Evolutionary conservation across 106 monocot species (phyloP).

Genomic region (Acanthochlamys bracteata): DNA sequence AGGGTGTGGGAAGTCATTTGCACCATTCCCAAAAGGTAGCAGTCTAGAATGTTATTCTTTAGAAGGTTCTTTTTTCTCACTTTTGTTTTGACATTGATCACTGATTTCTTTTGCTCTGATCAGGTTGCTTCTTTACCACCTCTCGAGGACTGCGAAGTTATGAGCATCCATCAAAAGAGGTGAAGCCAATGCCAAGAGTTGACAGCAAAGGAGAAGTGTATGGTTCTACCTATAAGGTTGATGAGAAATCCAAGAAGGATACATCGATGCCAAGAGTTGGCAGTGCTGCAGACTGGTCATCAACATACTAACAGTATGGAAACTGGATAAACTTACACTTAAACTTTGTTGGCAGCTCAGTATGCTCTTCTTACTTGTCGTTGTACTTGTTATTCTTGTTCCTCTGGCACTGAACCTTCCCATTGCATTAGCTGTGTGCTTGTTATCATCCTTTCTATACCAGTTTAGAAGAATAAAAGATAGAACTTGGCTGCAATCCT

Average conservation of each 20-base stretch:
- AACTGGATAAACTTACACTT: not conserved
- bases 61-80: not conserved
- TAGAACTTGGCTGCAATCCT: too few relatives aligned
- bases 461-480: too few relatives aligned
- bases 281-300: constrained; percentile 46
- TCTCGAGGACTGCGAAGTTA: constrained; percentile 72
- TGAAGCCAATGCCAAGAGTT: constrained; percentile 80
- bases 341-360: not conserved
- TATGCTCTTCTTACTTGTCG: too few relatives aligned
- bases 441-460: too few relatives aligned
- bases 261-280: constrained; percentile 36
- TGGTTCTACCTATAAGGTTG: constrained; percentile 36
- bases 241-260: constrained; percentile 29
- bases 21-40: constrained; percentile 82
- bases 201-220: constrained; percentile 69
- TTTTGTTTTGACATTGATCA: not conserved
- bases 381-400: too few relatives aligned
- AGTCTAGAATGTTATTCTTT: too few relatives aligned
- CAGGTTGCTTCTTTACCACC: constrained; percentile 85
- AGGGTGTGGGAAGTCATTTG: constrained; percentile 77
- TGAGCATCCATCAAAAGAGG: constrained; percentile 52
- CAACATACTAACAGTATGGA: constrained; percentile 9
- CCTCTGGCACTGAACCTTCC: too few relatives aligned
- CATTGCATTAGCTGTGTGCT: too few relatives aligned
- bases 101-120: not conserved